Conservation (phyloP, 371 early-diverging fungal genomes). For the Capillidium heterosporum region DNA sequence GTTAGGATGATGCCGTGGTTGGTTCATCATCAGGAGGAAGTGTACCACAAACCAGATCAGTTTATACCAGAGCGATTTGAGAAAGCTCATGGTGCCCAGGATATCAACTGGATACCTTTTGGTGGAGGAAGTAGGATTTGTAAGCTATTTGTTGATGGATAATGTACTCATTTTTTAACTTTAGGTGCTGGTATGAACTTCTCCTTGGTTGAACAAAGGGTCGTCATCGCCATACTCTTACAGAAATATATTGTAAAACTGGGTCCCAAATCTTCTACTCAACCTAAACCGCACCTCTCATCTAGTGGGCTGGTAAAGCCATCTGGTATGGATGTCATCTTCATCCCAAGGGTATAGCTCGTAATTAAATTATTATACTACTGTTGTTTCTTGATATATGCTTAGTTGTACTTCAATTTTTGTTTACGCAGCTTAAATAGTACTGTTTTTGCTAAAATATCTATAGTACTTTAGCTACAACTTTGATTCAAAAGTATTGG, state of each 20-base stretch:
- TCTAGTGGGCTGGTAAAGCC: neutral
- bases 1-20: neutral
- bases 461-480: no score
- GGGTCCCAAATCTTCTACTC: neutral
- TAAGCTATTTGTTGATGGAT: neutral
- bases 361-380: no score
- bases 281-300: neutral
- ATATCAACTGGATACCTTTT: constrained; percentile 25
- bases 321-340: constrained; percentile 11
- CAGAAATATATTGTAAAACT: constrained; percentile 7
- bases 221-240: constrained; percentile 23
- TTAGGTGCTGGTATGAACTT: constrained; percentile 27
- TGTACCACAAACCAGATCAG: neutral
- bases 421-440: no score
- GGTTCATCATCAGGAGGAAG: neutral
- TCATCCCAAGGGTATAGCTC: constrained; percentile 8
- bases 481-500: no score
- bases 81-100: constrained; percentile 17
- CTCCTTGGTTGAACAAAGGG: constrained; percentile 27
- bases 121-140: constrained; percentile 11
- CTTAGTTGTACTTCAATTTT: no score
- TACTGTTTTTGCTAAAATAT: no score
- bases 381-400: no score
- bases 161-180: neutral
- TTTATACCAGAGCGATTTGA: neutral